Base-by-base conservation (phyloP, 2,329 filamentous ascomycete genomes). In the Colletotrichum lindemuthianum region DNA sequence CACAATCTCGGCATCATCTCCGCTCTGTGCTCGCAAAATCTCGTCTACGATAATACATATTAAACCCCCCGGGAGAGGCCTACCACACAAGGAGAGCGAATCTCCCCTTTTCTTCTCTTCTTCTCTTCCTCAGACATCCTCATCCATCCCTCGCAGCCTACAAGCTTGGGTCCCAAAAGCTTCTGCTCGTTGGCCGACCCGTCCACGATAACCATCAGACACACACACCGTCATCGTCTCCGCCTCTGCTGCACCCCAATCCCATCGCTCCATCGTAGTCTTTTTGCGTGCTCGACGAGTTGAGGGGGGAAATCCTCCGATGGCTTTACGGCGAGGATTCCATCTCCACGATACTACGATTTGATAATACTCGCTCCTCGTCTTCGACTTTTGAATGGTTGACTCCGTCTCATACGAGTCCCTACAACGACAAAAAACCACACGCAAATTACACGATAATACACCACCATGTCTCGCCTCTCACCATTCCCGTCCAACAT, bases 401-500 rank as follows among this genome's bases (percentile, higher is more conserved):
- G 53, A 34, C 53, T 40, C 24, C 48, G 13, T 45, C 13, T n/a
- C 1, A 43, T 24, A 41, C 49, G 37, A 56, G 53, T 43, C 40
- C 32, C 12, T 33, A 39, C 13, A 15, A 15, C 33, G 34, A 36
- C n/a, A 50, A 10, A 51, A 51, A 4, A 45, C 41, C 16, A 24
- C 44, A 8, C 33, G 41, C 45, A 50, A 15, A 34, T 39, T 36
- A 48, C 13, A 49, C 33, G 37, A 9, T 37, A 15, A 56, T 34
- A 48, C 24, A 13, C 36, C 58, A 41, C 8, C 50, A 69, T 68
- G 63, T 69, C 67, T 49, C 57, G 63, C 24, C 58, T 69, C n/a
- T 59, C 67, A 2, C 55, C 59, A 10, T 52, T 64, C 33, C 63
- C 63, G 8, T 58, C 63, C 15, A 54, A 68, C 59, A 67, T 71